Conservation (phyloP, 1,139 yeast genomes). For the Casaregolazyma suthepensis region DNA sequence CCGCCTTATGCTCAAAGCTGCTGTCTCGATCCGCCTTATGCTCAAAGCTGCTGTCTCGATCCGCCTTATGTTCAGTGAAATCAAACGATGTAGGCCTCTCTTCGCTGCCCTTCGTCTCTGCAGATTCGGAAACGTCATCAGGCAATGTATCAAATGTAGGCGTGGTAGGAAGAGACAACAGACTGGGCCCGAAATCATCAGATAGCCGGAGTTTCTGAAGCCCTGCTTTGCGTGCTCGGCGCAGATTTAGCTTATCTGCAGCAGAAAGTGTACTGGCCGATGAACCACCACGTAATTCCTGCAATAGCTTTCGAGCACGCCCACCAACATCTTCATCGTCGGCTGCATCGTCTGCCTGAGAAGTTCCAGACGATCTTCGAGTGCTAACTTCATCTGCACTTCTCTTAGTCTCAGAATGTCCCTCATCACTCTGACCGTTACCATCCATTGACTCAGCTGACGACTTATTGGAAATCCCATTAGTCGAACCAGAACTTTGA, state of each 20-base stretch:
- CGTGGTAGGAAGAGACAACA: not conserved
- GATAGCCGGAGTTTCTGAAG: conserved; percentile 17
- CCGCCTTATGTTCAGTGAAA: not conserved
- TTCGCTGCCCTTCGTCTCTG: not conserved
- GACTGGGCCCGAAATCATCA: not conserved
- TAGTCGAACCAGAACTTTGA: not conserved
- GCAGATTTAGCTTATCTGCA: conserved; percentile 22
- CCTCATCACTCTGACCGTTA: not conserved
- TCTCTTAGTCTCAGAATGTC: not conserved
- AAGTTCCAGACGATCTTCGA: not conserved
- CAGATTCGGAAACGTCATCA: not conserved
- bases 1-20: not conserved
- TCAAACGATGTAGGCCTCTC: not conserved
- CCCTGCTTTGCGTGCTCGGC: conserved; percentile 26
- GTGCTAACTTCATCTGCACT: not conserved
- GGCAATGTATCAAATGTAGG: not conserved
- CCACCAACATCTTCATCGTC: conserved; percentile 47
- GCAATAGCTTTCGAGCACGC: conserved; percentile 54
- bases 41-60: not conserved
- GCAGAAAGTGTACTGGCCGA: conserved; percentile 16
- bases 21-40: not conserved
- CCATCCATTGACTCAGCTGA: not conserved
- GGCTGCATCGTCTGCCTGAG: conserved; percentile 30
- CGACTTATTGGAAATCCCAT: not conserved
- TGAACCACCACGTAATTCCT: conserved; percentile 45